phyloP scores from a whole-genome alignment of 1,284 basidiomycete species.

The Trametes hirsuta region DNA sequence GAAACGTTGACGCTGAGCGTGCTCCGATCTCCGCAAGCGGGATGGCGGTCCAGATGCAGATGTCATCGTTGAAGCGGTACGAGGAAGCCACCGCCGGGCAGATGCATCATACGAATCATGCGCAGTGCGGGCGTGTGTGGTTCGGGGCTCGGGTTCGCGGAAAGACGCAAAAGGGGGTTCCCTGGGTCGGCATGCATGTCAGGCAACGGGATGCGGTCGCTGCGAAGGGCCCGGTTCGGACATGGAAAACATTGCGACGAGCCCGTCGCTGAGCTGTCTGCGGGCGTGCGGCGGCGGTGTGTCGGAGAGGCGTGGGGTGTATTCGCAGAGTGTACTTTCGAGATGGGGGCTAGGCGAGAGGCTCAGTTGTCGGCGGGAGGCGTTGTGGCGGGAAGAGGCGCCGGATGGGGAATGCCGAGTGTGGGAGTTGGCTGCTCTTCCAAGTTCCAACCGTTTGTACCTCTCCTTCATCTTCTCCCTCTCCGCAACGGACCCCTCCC shows the following conservation, averaged over 20 bases:
- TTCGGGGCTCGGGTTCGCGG: neutral
- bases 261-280: neutral
- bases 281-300: neutral
- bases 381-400: neutral
- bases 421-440: neutral
- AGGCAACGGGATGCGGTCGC: constrained; percentile 1
- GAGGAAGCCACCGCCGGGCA: neutral
- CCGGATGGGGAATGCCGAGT: neutral
- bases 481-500: constrained; percentile 4
- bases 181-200: neutral
- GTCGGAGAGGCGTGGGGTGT: no score
- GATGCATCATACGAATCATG: constrained; percentile 1
- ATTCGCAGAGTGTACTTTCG: no score
- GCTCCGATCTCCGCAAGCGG: constrained; percentile 12
- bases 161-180: neutral
- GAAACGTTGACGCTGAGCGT: neutral
- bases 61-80: constrained; percentile 14
- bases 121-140: neutral
- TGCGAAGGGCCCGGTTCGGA: neutral
- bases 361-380: neutral
- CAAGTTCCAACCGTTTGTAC: neutral
- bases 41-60: constrained; percentile 16
- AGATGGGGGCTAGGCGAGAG: no score
- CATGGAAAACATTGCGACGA: neutral
- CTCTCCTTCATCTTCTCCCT: constrained; percentile 1